These are phyloP conservation scores for Termitomyces sp. DNA, from an alignment of 1,284 basidiomycete species.

Conservation along the genomic window DNA sequence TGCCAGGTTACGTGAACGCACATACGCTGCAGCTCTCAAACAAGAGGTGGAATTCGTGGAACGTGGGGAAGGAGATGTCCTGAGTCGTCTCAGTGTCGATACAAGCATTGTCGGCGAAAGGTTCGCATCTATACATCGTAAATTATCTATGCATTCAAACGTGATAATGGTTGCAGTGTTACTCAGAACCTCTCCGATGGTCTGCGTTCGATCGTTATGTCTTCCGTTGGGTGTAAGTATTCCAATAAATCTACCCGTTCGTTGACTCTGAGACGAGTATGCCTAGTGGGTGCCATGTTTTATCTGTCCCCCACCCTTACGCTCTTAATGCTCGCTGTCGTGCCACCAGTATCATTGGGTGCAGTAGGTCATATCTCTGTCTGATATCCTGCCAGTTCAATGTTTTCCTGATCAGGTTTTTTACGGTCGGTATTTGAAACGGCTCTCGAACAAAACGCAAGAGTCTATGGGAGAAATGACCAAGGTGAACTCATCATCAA, in stretches of 20 bases:
- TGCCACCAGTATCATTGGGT: conserved; percentile 93
- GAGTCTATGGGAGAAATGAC: conserved; percentile 95
- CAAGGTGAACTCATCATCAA: conserved; percentile 42
- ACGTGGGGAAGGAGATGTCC: conserved; percentile 89
- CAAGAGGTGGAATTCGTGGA: conserved; percentile 95
- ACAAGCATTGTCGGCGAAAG: conserved; percentile 95
- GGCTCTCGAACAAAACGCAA: conserved; percentile 88
- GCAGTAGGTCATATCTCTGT: conserved; percentile 51
- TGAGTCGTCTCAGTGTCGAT: conserved; percentile 89
- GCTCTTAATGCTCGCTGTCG: conserved; percentile 87
- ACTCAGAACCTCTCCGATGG: conserved; percentile 93
- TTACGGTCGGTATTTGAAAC: conserved; percentile 93
- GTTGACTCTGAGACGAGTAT: background rate
- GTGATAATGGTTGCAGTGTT: conserved; percentile 44
- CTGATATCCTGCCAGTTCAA: background rate
- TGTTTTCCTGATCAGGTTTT: conserved; percentile 59
- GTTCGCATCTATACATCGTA: conserved; percentile 32
- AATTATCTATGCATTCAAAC: background rate
- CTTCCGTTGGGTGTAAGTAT: conserved; percentile 77
- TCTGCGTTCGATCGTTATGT: conserved; percentile 82
- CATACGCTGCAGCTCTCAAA: conserved; percentile 75
- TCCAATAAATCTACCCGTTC: background rate
- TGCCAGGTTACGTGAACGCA: conserved; percentile 78
- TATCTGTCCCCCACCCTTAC: conserved; percentile 91
- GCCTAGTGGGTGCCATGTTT: conserved; percentile 89